These are phyloP conservation scores for Clavispora santaluciae DNA, from an alignment of 805 yeast species.

Conservation along the genomic window DNA sequence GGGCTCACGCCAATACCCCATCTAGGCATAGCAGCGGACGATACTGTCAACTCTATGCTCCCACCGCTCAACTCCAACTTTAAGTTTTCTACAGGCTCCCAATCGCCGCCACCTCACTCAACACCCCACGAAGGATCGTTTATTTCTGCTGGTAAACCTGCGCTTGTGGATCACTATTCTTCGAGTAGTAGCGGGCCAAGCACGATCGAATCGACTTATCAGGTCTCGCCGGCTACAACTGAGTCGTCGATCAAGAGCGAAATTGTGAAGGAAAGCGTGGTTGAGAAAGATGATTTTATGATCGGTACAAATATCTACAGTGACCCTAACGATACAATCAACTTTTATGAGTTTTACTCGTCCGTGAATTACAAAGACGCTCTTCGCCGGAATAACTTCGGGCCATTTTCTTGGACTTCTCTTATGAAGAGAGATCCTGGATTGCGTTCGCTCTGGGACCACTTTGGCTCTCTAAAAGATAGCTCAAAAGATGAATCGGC, in stretches of 20 bases:
- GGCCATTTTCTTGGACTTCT: conserved; percentile 38
- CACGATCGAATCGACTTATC: background rate
- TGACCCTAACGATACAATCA: conserved; percentile 13
- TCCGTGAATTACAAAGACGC: conserved; percentile 27
- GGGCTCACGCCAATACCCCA: background rate
- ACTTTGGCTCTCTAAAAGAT: conserved; percentile 14
- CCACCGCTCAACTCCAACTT: conserved; percentile 1
- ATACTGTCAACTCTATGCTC: background rate
- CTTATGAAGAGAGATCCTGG: conserved; percentile 32
- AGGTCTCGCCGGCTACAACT: background rate
- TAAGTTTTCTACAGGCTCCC: background rate
- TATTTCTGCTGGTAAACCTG: background rate
- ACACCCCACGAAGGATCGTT: background rate
- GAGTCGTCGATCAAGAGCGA: background rate
- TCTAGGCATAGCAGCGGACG: background rate
- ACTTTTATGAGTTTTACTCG: conserved; percentile 21
- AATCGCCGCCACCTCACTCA: background rate
- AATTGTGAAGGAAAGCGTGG: background rate
- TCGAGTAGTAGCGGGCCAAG: background rate
- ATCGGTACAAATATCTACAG: conserved; percentile 10
- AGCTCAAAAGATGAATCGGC: conserved; percentile 16
- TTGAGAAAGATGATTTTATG: conserved; percentile 4
- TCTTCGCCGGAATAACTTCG: conserved; percentile 28
- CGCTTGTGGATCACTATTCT: background rate
- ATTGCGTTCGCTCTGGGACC: conserved; percentile 30